Conservation (phyloP, 2,329 filamentous ascomycete species). For the Madurella fahalii region DNA sequence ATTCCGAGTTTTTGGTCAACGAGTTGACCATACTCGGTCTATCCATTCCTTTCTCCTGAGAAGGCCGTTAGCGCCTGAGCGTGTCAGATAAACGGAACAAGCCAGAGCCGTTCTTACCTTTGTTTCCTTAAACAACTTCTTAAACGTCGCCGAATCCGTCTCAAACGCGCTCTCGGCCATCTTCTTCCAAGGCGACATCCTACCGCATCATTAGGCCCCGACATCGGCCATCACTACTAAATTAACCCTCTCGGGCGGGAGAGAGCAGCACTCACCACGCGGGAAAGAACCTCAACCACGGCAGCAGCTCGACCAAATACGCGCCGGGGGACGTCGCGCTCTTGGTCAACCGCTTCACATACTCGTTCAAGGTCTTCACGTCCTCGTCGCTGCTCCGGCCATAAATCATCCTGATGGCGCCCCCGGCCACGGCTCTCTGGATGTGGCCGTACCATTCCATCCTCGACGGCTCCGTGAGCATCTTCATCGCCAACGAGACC, state of each 20-base stretch:
- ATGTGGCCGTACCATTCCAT: no score
- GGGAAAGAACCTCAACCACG: background rate
- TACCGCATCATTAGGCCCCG: no score
- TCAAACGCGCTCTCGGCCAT: background rate
- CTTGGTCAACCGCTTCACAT: background rate
- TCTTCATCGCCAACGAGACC: no score
- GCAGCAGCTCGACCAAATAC: background rate
- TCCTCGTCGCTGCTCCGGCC: background rate
- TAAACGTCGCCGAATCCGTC: background rate
- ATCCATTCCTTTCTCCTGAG: no score
- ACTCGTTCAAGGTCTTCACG: background rate
- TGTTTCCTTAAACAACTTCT: background rate
- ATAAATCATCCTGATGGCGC: no score
- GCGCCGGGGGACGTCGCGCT: no score
- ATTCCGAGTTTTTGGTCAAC: background rate
- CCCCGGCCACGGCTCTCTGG: no score
- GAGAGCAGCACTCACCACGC: background rate
- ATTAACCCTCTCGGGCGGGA: background rate
- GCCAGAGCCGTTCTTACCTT: background rate
- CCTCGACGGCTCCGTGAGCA: no score
- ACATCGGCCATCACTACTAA: no score
- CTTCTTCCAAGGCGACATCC: background rate
- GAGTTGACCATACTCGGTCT: background rate
- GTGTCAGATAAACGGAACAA: no score
- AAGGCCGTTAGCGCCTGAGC: no score